phyloP scores from a whole-genome alignment of 108 stramenopile genomes.

The Stephanodiscus minutulus region DNA sequence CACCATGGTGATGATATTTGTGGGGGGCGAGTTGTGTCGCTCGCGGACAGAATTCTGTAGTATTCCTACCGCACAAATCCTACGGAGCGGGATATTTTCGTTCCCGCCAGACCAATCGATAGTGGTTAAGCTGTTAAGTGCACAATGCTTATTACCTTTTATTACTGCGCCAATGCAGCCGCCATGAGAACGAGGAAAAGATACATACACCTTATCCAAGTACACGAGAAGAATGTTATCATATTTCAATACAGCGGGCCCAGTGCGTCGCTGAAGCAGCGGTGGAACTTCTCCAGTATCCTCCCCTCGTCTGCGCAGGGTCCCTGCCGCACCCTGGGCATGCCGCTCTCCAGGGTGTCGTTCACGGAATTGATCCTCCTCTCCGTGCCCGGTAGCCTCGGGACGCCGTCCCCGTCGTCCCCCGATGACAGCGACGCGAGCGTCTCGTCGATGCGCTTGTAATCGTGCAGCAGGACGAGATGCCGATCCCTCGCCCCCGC shows the following conservation, averaged over 20 bases:
- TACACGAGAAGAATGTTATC: too few species aligned
- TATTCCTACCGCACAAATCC: too few species aligned
- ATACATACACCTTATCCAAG: too few species aligned
- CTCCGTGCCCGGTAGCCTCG: slow-evolving; percentile 5
- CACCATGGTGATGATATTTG: too few species aligned
- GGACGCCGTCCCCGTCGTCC: neutral
- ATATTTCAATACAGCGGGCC: slow-evolving; percentile 9
- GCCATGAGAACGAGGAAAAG: too few species aligned
- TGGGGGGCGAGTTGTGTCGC: too few species aligned
- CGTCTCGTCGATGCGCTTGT: slow-evolving; percentile 7
- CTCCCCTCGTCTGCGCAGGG: slow-evolving; percentile 1
- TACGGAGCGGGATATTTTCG: too few species aligned
- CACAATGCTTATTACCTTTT: too few species aligned
- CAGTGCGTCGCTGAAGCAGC: slow-evolving; percentile 11
- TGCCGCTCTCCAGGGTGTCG: neutral
- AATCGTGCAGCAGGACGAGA: slow-evolving; percentile 17
- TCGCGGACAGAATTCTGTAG: too few species aligned
- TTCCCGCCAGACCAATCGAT: too few species aligned
- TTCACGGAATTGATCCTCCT: slow-evolving; percentile 14
- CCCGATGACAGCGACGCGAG: neutral
- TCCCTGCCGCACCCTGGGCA: neutral
- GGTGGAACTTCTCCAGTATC: slow-evolving; percentile 16
- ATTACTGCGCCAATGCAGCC: too few species aligned
- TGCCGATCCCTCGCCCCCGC: neutral
- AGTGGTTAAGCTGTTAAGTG: too few species aligned